Conservation (phyloP, 2,329 filamentous ascomycete genomes). For the Colletotrichum lini region DNA sequence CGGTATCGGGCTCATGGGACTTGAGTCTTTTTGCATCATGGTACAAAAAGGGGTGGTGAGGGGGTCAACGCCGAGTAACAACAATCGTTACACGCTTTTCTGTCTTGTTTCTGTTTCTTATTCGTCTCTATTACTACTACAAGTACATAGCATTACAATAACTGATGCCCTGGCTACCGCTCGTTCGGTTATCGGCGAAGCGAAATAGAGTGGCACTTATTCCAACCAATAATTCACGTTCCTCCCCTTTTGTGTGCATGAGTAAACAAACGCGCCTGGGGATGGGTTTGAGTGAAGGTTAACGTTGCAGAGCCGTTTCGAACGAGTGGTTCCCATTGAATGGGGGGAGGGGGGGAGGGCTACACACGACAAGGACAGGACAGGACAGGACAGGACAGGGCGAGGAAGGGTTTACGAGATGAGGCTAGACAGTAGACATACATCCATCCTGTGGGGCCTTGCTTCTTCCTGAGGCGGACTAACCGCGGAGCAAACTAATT, state of each 20-base stretch:
- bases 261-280: no score
- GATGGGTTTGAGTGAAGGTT: no score
- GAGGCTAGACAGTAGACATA: constrained; percentile 8
- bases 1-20: constrained; percentile 8
- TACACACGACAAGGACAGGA: neutral
- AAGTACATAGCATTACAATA: constrained; percentile 32
- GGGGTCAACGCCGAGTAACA: neutral
- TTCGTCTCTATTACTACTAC: constrained; percentile 5
- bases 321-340: constrained; percentile 9
- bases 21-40: constrained; percentile 26
- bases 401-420: neutral
- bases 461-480: constrained; percentile 8
- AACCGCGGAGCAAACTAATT: constrained; percentile 17
- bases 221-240: neutral
- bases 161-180: neutral
- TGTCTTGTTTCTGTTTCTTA: no score
- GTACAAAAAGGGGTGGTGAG: constrained; percentile 23
- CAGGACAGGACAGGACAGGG: neutral
- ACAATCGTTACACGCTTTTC: constrained; percentile 27
- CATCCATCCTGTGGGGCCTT: neutral
- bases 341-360: neutral
- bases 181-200: constrained; percentile 5
- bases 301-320: constrained; percentile 31
- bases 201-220: constrained; percentile 34
- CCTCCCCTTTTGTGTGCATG: no score